Conservation (phyloP, 1,284 basidiomycete species). For the Leccinum pachyderme region DNA sequence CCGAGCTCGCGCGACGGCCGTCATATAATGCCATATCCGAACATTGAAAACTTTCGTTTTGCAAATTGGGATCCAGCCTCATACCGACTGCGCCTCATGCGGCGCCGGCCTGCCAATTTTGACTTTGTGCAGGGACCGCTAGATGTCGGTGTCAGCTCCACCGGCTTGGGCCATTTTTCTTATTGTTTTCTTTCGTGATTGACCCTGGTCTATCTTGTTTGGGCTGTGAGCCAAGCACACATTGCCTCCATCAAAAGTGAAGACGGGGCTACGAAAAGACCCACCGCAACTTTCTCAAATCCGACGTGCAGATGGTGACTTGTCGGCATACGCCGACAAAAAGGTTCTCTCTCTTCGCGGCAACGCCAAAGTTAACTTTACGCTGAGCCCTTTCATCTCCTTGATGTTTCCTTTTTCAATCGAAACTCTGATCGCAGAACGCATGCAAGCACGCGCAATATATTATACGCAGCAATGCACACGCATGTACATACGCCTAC, state of each 20-base stretch:
- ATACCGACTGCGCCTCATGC: neutral
- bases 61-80: neutral
- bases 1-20: neutral
- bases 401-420: slow-evolving; percentile 6
- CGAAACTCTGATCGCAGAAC: no score
- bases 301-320: neutral
- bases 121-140: neutral
- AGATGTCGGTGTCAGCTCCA: neutral
- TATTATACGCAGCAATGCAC: neutral
- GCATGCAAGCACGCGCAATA: neutral
- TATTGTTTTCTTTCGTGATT: neutral
- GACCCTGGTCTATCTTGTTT: neutral
- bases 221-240: neutral
- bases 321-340: neutral
- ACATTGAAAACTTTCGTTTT: neutral
- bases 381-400: neutral
- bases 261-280: neutral
- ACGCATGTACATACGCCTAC: neutral
- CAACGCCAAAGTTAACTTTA: neutral
- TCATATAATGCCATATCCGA: neutral
- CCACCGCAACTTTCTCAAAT: neutral
- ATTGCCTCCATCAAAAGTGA: neutral
- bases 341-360: neutral
- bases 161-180: neutral
- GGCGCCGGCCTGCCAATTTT: neutral